phyloP scores from a whole-genome alignment of 176 grass and related monocot genomes.

The Bothriochloa decipiens region DNA sequence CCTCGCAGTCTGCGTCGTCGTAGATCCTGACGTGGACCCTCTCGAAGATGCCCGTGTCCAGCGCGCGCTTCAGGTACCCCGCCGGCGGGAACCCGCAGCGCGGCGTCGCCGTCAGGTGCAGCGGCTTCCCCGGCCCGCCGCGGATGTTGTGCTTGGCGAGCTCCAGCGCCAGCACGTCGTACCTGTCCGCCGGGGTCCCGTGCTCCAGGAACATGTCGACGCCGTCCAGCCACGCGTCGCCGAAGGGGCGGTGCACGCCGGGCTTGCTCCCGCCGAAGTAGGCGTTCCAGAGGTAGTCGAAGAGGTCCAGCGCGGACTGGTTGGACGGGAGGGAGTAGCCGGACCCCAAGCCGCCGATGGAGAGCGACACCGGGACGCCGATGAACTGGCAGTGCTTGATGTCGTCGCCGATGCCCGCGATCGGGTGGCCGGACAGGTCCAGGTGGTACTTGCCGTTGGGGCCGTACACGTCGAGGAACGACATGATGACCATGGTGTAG shows the following conservation, averaged over 20 bases:
- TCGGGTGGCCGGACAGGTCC: conserved; percentile 31
- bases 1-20: conserved; percentile 1
- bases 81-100: conserved; percentile 29
- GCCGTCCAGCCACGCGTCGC: conserved; percentile 22
- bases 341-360: too few species aligned
- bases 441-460: conserved; percentile 8
- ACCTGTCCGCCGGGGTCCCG: background rate
- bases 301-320: too few species aligned
- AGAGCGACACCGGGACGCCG: too few species aligned
- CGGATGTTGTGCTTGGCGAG: conserved; percentile 38
- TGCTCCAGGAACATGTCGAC: conserved; percentile 21
- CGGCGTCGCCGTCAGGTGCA: conserved; percentile 44
- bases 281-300: too few species aligned
- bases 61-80: background rate
- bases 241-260: conserved; percentile 19
- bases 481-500: conserved; percentile 17
- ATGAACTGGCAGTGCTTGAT: too few species aligned
- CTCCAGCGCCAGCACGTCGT: conserved; percentile 33
- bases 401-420: too few species aligned
- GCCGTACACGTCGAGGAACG: conserved; percentile 34
- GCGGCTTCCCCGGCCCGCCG: conserved; percentile 26
- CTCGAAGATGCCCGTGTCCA: conserved; percentile 39
- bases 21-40: conserved; percentile 42
- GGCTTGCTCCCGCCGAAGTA: too few species aligned
- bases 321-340: too few species aligned